These are phyloP conservation scores for Podospora pseudoanserina DNA, from an alignment of 495 filamentous ascomycete species.

Conservation along the genomic window DNA sequence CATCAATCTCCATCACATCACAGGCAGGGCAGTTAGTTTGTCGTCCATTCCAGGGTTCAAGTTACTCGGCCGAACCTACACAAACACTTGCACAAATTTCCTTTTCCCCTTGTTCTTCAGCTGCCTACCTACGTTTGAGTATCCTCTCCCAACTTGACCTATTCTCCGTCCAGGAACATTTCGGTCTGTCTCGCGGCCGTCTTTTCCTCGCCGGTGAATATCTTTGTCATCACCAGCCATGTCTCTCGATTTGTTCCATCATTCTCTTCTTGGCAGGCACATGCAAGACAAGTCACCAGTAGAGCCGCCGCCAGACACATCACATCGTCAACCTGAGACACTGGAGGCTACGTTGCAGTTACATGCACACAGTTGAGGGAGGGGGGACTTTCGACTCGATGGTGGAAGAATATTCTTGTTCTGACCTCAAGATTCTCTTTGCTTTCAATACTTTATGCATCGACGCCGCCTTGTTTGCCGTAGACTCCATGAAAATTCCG, in stretches of 20 bases:
- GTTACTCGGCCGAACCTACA: conserved; percentile 2
- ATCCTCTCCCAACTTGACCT: not conserved
- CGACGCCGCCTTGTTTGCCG: too few relatives aligned
- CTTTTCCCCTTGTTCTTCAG: not conserved
- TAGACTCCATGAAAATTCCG: too few relatives aligned
- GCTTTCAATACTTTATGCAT: not conserved
- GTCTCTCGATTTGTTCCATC: not conserved
- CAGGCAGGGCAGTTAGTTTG: not conserved
- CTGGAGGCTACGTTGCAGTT: conserved; percentile 1
- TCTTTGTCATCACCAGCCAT: not conserved
- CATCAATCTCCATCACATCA: not conserved
- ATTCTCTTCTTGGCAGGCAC: not conserved
- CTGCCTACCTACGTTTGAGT: not conserved
- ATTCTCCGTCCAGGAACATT: not conserved
- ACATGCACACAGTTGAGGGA: not conserved
- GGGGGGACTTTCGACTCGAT: not conserved
- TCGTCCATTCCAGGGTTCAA: not conserved
- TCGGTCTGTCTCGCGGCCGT: conserved; percentile 5
- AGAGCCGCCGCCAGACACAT: not conserved
- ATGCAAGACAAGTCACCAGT: not conserved
- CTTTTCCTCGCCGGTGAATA: not conserved
- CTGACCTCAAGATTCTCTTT: not conserved
- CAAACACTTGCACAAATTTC: not conserved
- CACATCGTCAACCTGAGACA: not conserved
- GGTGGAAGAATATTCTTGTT: not conserved